Conservation (phyloP, 805 yeast genomes). For the Kluyveromyces aestuarii region DNA sequence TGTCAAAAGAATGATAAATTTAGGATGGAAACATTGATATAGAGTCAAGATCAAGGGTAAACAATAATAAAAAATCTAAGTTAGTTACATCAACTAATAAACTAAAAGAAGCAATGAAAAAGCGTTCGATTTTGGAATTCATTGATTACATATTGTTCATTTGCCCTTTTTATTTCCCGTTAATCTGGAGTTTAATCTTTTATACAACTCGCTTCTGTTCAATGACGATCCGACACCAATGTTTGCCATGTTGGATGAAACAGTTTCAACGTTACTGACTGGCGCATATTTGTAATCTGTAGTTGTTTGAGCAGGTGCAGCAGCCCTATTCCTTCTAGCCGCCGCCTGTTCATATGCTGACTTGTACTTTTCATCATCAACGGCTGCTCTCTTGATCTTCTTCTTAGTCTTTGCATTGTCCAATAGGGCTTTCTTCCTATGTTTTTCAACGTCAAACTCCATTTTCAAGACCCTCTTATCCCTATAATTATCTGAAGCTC, state of each 20-base stretch:
- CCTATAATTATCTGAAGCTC: constrained; percentile 88
- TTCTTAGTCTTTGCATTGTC: constrained; percentile 25
- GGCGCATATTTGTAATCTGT: constrained; percentile 90
- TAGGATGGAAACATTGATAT: too few relatives aligned
- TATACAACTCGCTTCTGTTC: constrained; percentile 70
- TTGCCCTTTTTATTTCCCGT: constrained; percentile 4
- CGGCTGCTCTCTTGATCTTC: constrained; percentile 21
- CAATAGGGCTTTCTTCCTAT: constrained; percentile 29
- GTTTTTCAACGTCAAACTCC: constrained; percentile 55
- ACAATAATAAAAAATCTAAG: too few relatives aligned
- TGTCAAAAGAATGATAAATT: not conserved
- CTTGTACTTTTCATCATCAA: constrained; percentile 17
- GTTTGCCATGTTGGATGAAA: constrained; percentile 30
- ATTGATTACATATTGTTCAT: not conserved
- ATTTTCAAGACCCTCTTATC: constrained; percentile 68
- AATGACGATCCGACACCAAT: constrained; percentile 44
- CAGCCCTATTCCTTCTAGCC: constrained; percentile 86
- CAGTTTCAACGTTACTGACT: constrained; percentile 44
- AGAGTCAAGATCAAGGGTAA: too few relatives aligned
- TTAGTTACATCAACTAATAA: too few relatives aligned
- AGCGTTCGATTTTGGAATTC: too few relatives aligned
- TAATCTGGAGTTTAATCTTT: constrained; percentile 49
- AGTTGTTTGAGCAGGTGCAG: constrained; percentile 86
- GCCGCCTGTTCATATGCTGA: constrained; percentile 79
- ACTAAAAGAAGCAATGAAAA: too few relatives aligned